Evolutionary conservation across 202 grass and related monocot genomes (phyloP).

Genomic region (Saccharum hybrid): DNA sequence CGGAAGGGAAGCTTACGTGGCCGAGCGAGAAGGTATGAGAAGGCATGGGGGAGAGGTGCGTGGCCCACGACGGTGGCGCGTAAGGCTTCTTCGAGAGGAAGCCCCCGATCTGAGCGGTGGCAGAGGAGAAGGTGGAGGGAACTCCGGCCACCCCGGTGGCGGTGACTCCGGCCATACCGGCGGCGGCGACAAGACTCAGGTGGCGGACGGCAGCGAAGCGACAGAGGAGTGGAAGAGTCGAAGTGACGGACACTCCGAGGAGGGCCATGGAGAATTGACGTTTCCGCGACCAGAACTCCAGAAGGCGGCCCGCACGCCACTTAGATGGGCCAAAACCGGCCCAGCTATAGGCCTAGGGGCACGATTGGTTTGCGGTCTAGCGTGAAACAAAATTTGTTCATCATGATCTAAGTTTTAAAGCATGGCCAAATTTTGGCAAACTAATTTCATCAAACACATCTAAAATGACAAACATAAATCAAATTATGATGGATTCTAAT

Average conservation of each 20-base stretch:
- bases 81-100: conserved; percentile 85
- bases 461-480: too few relatives aligned
- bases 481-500: too few relatives aligned
- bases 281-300: neutral
- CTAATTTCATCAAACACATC: too few relatives aligned
- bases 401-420: too few relatives aligned
- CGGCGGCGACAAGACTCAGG: conserved; percentile 26
- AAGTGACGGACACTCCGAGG: neutral
- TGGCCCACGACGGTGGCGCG: conserved; percentile 77
- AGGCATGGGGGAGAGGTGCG: conserved; percentile 73
- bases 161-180: conserved; percentile 30
- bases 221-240: neutral
- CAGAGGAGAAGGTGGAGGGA: conserved; percentile 30
- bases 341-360: neutral
- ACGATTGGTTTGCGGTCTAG: too few relatives aligned
- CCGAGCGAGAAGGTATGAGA: conserved; percentile 74
- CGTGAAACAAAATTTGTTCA: neutral
- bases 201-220: neutral
- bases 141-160: conserved; percentile 44
- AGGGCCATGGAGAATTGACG: neutral
- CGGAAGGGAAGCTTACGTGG: conserved; percentile 51
- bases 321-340: neutral
- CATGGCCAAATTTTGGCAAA: too few relatives aligned
- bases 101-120: conserved; percentile 51
- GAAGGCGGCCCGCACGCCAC: neutral